phyloP scores from a whole-genome alignment of 2,329 filamentous ascomycete species.

The Paecilomyces sp. region DNA sequence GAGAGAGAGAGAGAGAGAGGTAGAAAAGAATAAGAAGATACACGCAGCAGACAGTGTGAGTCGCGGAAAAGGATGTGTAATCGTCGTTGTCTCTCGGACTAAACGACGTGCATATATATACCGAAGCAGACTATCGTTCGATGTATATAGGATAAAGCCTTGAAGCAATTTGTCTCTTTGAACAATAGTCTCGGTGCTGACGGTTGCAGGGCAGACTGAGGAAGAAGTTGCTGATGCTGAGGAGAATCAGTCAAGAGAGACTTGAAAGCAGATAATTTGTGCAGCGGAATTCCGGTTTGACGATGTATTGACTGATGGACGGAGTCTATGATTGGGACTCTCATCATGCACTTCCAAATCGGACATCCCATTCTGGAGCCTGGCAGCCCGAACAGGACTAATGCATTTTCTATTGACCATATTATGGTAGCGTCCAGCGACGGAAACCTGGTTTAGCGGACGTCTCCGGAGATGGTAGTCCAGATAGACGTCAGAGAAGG shows the following conservation, averaged over 20 bases:
- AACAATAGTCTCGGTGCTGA: neutral
- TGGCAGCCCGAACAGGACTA: neutral
- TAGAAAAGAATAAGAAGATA: neutral
- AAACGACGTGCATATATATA: neutral
- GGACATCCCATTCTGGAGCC: neutral
- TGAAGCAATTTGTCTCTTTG: neutral
- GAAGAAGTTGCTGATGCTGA: neutral
- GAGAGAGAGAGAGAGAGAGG: neutral
- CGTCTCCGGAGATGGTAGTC: neutral
- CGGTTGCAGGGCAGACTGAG: neutral
- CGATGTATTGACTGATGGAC: neutral
- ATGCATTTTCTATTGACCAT: neutral
- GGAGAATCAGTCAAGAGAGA: neutral
- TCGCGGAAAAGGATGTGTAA: neutral
- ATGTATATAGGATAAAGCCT: neutral
- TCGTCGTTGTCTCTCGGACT: neutral
- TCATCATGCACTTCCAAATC: neutral
- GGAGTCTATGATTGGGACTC: neutral
- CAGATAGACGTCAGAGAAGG: neutral
- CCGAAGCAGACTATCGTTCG: neutral
- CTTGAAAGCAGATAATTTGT: neutral
- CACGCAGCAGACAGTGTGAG: neutral
- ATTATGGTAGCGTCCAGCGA: neutral
- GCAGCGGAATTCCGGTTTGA: neutral
- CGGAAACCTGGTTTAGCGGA: neutral